Conservation (phyloP, 305 asterid genomes). For the Fraxinus angustifolia region DNA sequence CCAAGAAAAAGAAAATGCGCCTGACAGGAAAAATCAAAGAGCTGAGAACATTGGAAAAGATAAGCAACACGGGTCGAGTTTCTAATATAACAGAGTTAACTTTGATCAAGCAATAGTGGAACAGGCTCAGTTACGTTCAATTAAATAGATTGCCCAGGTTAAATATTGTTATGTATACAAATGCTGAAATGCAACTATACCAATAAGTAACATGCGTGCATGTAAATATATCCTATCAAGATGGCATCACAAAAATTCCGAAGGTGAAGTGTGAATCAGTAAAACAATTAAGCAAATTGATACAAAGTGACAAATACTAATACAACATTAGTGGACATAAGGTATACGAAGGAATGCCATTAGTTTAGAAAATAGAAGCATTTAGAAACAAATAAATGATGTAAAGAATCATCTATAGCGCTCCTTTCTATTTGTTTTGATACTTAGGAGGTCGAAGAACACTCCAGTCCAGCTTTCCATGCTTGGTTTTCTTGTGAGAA, state of each 20-base stretch:
- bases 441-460: constrained; percentile 70
- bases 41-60: neutral
- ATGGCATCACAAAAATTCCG: neutral
- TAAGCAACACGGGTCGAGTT: neutral
- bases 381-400: neutral
- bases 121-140: neutral
- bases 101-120: neutral
- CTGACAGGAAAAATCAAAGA: neutral
- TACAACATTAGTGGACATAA: neutral
- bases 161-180: neutral
- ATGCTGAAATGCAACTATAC: neutral
- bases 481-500: constrained; percentile 49
- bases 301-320: neutral
- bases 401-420: neutral
- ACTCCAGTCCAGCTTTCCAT: constrained; percentile 65
- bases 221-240: neutral
- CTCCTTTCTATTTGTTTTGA: constrained; percentile 47
- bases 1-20: neutral
- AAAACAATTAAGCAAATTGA: neutral
- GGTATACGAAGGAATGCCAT: neutral
- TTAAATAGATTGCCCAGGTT: neutral
- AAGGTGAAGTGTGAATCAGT: neutral
- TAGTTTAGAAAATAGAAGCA: neutral
- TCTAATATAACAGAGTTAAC: neutral
- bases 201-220: neutral